A percentile compares a stretch with the other conserved stretches of the same genome.
phyloP scores from a whole-genome alignment of 2,329 filamentous ascomycete species.

The Endocalyx cinctus region DNA sequence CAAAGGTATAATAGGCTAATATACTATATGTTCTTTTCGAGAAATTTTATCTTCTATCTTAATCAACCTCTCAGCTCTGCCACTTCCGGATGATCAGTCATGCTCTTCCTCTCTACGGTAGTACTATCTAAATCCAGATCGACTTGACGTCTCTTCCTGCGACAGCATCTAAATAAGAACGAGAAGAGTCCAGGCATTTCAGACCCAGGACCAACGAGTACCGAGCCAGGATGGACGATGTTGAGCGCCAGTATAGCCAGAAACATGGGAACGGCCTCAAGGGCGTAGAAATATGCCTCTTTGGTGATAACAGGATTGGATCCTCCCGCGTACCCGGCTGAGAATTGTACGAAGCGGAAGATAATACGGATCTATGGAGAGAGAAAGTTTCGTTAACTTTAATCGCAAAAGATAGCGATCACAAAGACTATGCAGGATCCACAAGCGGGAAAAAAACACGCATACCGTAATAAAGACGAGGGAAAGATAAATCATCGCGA shows the following conservation, averaged over 20 bases:
- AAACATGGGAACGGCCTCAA: slow-evolving; percentile 36
- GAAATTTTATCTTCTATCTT: too few species aligned
- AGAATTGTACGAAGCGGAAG: slow-evolving; percentile 50
- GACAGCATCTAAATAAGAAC: slow-evolving; percentile 6
- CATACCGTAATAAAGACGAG: slow-evolving; percentile 31
- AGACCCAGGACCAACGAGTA: slow-evolving; percentile 10
- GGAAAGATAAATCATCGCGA: slow-evolving; percentile 29
- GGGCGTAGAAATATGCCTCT: slow-evolving; percentile 26
- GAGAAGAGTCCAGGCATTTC: slow-evolving; percentile 14
- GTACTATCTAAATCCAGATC: too few species aligned
- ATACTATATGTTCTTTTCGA: too few species aligned
- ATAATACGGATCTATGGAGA: slow-evolving; percentile 48
- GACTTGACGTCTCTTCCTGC: slow-evolving; percentile 5
- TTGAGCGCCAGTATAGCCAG: slow-evolving; percentile 30
- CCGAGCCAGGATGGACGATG: slow-evolving; percentile 30
- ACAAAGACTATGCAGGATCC: not conserved
- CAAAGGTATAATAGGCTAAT: too few species aligned
- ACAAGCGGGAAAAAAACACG: not conserved
- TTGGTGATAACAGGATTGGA: slow-evolving; percentile 21
- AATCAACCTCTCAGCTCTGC: too few species aligned
- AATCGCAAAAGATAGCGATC: slow-evolving; percentile 13
- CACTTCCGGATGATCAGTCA: too few species aligned
- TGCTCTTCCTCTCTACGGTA: too few species aligned
- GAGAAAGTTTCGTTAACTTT: too few species aligned
- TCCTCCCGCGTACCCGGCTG: slow-evolving; percentile 30